Percentiles rank a stretch among this genome's conserved stretches.
These are phyloP conservation scores for Fragaria nilgerrensis DNA, from an alignment of 306 rosid genomes.

Conservation along the genomic window DNA sequence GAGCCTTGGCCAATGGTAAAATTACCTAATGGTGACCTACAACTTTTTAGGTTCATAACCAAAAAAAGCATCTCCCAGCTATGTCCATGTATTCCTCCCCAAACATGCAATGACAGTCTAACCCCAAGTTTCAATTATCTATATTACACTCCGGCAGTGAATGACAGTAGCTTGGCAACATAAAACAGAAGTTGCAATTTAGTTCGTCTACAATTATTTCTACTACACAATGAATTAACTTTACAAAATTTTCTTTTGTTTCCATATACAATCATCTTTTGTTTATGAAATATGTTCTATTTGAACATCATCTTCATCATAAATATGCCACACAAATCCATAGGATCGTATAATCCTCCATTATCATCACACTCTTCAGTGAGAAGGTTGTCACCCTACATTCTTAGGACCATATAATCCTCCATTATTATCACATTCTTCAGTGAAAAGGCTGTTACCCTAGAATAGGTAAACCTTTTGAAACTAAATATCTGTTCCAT, in stretches of 20 bases:
- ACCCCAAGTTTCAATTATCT: neutral
- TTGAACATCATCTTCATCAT: neutral
- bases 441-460: neutral
- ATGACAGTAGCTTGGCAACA: neutral
- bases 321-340: neutral
- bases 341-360: neutral
- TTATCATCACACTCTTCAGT: neutral
- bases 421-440: neutral
- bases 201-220: neutral
- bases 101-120: neutral
- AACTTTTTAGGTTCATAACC: neutral
- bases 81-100: neutral
- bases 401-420: neutral
- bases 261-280: neutral
- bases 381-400: neutral
- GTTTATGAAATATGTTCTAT: slow-evolving; percentile 8
- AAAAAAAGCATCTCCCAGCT: neutral
- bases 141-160: neutral
- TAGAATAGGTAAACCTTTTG: neutral
- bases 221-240: neutral
- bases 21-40: neutral
- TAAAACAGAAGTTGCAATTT: neutral
- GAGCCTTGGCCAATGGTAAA: neutral
- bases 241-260: neutral
- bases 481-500: neutral